Base-by-base conservation (phyloP, 768 basidiomycete genomes). In the Amylocystis lapponica region DNA sequence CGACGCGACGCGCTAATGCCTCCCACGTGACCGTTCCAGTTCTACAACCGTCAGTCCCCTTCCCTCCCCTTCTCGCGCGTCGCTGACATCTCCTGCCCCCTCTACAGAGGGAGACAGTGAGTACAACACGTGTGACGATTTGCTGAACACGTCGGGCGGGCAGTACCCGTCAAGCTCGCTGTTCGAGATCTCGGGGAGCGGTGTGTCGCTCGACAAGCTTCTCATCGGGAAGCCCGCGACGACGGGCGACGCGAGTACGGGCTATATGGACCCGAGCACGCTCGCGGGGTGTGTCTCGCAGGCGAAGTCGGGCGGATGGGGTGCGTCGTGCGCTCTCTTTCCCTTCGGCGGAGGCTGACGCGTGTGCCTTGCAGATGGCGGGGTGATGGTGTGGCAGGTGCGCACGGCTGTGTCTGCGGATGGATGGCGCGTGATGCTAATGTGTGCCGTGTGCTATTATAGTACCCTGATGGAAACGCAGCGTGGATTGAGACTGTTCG, bases 271-370 rank as follows among this genome's bases (percentile, higher is more conserved):
- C 26, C 68, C 81, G 2, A 59, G 69, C 2, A 74, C 72, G 13
- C 66, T 89, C 16, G 73, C 79, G 0, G 59, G 61, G 2, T 89
- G 87, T 55, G 64, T 87, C 23, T 52, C 68, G 14, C 66, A 79
- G 59, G 86, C 81, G 0, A 74, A 78, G 50, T 54, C 50, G n/a
- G 45, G 71, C 45, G 85, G 83, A 22, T 88, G 86, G 86, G 73
- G 80, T 81, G 47, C 63, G 81, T 66, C 21, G 8, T 23, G 29
- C 8, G 36, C 27, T 36, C 45, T 19, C n/a, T n/a, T n/a, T n/a
- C n/a, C n/a, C 35, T 30, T 19, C n/a, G 41, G 20, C 39, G 29
- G 20, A 13, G 14, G 19, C 49, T 57, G n/a, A 60, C 4, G 16
- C 16, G 10, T 35, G 17, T 21, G 16, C 17, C 34, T 27, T 12